Percentiles rank a stretch among this genome's conserved stretches.
Conservation (phyloP, 176 grass and related monocot species). For the Zizania latifolia region DNA sequence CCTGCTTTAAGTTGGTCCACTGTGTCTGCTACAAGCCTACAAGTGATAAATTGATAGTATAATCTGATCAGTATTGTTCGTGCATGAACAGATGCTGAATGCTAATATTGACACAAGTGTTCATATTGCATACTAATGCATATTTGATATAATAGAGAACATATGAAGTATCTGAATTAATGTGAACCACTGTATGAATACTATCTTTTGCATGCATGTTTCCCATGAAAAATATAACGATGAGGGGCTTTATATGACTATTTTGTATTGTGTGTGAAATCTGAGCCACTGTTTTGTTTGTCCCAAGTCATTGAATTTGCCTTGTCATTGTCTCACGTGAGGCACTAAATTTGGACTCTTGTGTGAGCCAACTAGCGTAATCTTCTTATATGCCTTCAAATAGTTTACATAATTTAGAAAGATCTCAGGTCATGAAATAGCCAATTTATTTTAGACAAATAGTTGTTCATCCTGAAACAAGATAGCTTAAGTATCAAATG, state of each 20-base stretch:
- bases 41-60: neutral
- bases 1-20: neutral
- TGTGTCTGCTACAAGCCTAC: neutral
- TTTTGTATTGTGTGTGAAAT: neutral
- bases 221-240: neutral
- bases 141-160: neutral
- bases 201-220: neutral
- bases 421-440: slow-evolving; percentile 2
- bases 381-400: slow-evolving; percentile 9
- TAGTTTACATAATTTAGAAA: neutral
- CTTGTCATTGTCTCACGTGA: neutral
- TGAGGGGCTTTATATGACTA: neutral
- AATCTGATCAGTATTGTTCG: neutral
- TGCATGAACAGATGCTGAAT: neutral
- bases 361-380: neutral
- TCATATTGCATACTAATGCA: neutral
- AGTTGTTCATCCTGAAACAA: neutral
- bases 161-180: neutral
- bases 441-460: slow-evolving; percentile 8
- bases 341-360: neutral
- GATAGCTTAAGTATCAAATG: slow-evolving; percentile 2
- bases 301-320: neutral
- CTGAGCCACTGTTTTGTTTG: neutral
- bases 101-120: neutral
- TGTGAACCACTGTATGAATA: neutral